Base-by-base conservation (phyloP, 371 early-diverging fungal genomes). In the Blastocladiella emersonii region DNA sequence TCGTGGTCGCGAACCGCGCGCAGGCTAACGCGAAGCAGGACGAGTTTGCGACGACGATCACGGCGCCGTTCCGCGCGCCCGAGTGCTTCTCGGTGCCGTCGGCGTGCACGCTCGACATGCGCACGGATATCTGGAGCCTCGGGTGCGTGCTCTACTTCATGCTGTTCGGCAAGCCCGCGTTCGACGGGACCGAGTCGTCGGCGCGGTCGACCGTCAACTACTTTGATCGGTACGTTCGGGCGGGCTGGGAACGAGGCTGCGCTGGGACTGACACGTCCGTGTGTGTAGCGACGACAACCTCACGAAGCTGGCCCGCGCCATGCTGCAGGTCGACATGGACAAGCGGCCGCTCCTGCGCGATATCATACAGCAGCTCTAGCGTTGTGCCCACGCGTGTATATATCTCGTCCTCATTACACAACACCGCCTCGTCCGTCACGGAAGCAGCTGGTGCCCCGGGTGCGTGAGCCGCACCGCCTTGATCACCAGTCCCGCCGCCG, bases 21-120 rank as follows among this genome's bases (percentile, higher is more conserved):
- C 59, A 59, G 23, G 59, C 59, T 34, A 17, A 59, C 17, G 35
- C 59, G 30, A 10, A 34, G 25, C 41, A 41, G 25, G 59, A 59
- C 37, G 59, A 59, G 32, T 32, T 25, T 6, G 44, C 41, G 2
- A 44, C 17, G 7, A 7, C n/a, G 6, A 17, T 59, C 6, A 59
- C 59, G 25, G 59, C 59, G 27, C 25, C 44, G 59, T 59, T 19
- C 27, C 59, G 59, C 12, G 6, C 59, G 10, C 59, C 59, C 27
- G 59, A 59, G 17, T 34, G 32, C 34, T 59, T 59, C 23, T 4
- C 4, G 0, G 59, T 59, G 25, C 59, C 59, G 7, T 41, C 37
- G 44, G 34, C 32, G 30, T 51, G 25, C 30, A 30, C 51, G 30
- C 25, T 59, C 27, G 59, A 59, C 34, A 30, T 6, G 35, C 37